Base-by-base conservation (phyloP, 2,329 filamentous ascomycete species). In the Fusarium buharicum region DNA sequence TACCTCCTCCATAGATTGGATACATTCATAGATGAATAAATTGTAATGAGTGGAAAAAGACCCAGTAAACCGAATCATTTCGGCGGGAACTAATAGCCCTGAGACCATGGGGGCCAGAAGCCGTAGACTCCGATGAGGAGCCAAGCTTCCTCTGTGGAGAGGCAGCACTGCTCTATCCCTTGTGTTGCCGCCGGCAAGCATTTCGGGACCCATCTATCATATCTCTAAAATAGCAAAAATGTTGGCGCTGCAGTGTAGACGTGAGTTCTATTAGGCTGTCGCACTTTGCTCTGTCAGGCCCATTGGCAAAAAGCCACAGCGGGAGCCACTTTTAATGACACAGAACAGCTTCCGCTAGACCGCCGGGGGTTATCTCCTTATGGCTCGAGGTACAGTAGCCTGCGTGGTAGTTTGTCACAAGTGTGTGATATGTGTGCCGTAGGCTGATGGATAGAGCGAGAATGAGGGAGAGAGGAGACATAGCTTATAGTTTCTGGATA, bases 121-220 rank as follows among this genome's bases (percentile, higher is more conserved):
- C 37, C 41, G 48, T 36, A 44, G 55, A 59, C 48, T 37, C 55
- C 37, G 55, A 13, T 30, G 45, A 20, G 37, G 24, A 14, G 46
- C 34, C 51, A 44, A 54, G 55, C 50, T 46, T 49, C 28, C 20
- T 8, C 18, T 39, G 62, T 52, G 64, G 55, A 55, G 55, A 53
- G 39, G 34, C 16, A 24, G 17, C 11, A 16, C 13, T 38, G 5
- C 6, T 11, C 6, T 22, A 11, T 18, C 27, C 13, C 13, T 34
- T 36, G 13, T 14, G 20, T 50, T 68, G 62, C 67, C 56, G 64
- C 28, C 56, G 67, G 67, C 67, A 68, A 48, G n/a, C 12, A 14
- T 9, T 7, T 22, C 14, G 4, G 18, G 20, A 12, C 18, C 16
- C 37, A 33, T 56, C 39, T 28, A 59, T 69, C 65, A 68, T 47